Percentiles rank a stretch among this genome's conserved stretches.
These are phyloP conservation scores for Phytophthora sojae DNA, from an alignment of 352 stramenopile species.

Conservation along the genomic window DNA sequence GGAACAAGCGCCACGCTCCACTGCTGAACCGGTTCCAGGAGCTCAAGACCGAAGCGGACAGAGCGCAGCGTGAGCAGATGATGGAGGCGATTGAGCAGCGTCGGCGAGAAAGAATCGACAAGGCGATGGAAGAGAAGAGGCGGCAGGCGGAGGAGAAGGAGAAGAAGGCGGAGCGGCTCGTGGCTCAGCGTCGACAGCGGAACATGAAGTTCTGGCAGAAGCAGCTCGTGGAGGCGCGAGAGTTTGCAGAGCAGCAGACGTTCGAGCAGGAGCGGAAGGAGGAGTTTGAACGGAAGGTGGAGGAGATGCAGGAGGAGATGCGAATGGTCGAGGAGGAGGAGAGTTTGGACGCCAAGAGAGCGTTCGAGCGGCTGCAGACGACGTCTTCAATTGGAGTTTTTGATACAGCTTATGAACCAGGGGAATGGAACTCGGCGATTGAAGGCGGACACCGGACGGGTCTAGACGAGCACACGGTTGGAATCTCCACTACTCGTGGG, in stretches of 20 bases:
- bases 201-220: conserved; percentile 81
- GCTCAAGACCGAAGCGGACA: conserved; percentile 58
- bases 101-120: conserved; percentile 42
- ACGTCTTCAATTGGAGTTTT: conserved; percentile 66
- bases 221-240: conserved; percentile 56
- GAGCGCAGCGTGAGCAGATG: conserved; percentile 37
- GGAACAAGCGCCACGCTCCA: conserved; percentile 64
- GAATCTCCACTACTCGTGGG: conserved; percentile 45
- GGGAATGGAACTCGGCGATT: conserved; percentile 65
- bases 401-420: conserved; percentile 50
- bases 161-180: conserved; percentile 13
- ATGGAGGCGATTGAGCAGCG: conserved; percentile 59
- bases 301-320: conserved; percentile 51
- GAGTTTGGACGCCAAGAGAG: conserved; percentile 22
- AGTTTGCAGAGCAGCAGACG: conserved; percentile 59
- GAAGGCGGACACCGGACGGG: conserved; percentile 51
- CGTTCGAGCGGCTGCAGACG: conserved; percentile 38
- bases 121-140: conserved; percentile 51
- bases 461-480: conserved; percentile 62
- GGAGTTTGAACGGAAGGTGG: conserved; percentile 38
- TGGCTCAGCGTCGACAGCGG: conserved; percentile 49
- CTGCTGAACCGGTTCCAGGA: conserved; percentile 52
- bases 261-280: conserved; percentile 29
- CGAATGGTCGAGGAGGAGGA: conserved; percentile 40
- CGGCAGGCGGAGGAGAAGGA: conserved; percentile 29